These are phyloP conservation scores for Adiantum capillusveneris DNA, from an alignment of 75 land plant genomes.

Conservation along the genomic window DNA sequence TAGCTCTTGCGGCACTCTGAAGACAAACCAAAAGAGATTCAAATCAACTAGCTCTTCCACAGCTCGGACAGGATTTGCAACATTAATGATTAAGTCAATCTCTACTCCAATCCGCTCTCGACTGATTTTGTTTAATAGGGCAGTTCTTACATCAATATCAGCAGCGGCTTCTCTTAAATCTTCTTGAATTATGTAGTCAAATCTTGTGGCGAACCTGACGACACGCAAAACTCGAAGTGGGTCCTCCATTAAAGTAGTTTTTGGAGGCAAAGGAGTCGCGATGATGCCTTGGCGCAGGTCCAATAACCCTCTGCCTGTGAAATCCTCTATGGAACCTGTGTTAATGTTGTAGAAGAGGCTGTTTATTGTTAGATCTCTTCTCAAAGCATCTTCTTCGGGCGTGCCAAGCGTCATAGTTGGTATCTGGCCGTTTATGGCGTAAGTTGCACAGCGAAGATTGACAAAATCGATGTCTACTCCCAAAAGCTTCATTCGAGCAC, in stretches of 20 bases:
- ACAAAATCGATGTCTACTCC: slow-evolving; percentile 92
- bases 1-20: slow-evolving; percentile 40
- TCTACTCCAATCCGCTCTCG: slow-evolving; percentile 92
- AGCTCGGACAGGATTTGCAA: slow-evolving; percentile 65
- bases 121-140: slow-evolving; percentile 73
- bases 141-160: slow-evolving; percentile 67
- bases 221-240: slow-evolving; percentile 93
- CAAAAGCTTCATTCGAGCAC: slow-evolving; percentile 81
- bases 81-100: slow-evolving; percentile 92
- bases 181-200: slow-evolving; percentile 66
- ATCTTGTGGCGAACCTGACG: slow-evolving; percentile 93
- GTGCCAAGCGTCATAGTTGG: slow-evolving; percentile 98
- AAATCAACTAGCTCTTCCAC: slow-evolving; percentile 54
- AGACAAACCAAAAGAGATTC: slow-evolving; percentile 62
- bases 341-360: slow-evolving; percentile 98
- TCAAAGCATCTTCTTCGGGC: slow-evolving; percentile 82
- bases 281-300: slow-evolving; percentile 71
- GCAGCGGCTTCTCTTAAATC: slow-evolving; percentile 75
- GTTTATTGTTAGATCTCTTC: slow-evolving; percentile 96
- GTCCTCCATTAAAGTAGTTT: slow-evolving; percentile 90
- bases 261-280: slow-evolving; percentile 88
- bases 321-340: slow-evolving; percentile 70
- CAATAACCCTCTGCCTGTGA: slow-evolving; percentile 72
- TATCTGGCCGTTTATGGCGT: slow-evolving; percentile 85
- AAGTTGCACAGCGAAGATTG: slow-evolving; percentile 84